Evolutionary conservation across 2,329 filamentous ascomycete genomes (phyloP).

Genomic region (Calonectria crousiana): DNA sequence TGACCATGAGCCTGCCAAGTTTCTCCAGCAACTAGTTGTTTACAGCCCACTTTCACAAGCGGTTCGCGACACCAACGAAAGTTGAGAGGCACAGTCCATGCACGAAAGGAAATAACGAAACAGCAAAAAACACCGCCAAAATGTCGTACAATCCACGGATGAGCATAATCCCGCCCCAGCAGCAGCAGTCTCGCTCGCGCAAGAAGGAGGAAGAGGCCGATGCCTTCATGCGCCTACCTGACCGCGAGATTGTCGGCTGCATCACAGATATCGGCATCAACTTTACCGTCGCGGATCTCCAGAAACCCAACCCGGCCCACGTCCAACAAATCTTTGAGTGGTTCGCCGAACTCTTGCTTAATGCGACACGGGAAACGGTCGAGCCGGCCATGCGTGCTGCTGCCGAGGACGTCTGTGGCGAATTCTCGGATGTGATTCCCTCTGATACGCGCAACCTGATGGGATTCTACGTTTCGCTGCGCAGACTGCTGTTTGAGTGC

Average conservation of each 20-base stretch:
- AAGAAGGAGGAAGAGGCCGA: constrained; percentile 72
- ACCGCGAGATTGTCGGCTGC: constrained; percentile 91
- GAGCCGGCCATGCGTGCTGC: constrained; percentile 96
- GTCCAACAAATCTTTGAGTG: constrained; percentile 99
- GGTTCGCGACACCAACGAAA: constrained; percentile 24
- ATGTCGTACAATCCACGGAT: constrained; percentile 72
- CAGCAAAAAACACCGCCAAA: constrained; percentile 29
- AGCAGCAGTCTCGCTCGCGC: constrained; percentile 64
- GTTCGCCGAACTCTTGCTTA: constrained; percentile 94
- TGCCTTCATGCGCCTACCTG: constrained; percentile 71
- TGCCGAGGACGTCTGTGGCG: constrained; percentile 86
- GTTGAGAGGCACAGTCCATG: constrained; percentile 11
- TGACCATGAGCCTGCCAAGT: constrained; percentile 28
- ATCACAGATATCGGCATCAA: constrained; percentile 96
- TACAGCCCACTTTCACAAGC: constrained; percentile 30
- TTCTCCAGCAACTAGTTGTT: constrained; percentile 44
- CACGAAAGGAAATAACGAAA: background rate
- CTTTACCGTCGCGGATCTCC: constrained; percentile 87
- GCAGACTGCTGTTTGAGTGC: constrained; percentile 85
- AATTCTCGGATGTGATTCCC: constrained; percentile 86
- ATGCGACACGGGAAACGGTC: constrained; percentile 91
- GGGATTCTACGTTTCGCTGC: constrained; percentile 92
- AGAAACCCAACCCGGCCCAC: constrained; percentile 93
- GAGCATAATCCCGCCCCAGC: constrained; percentile 69
- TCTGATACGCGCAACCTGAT: constrained; percentile 92